Evolutionary conservation across 768 basidiomycete genomes (phyloP).

Genomic region (Leccinellum albellum): DNA sequence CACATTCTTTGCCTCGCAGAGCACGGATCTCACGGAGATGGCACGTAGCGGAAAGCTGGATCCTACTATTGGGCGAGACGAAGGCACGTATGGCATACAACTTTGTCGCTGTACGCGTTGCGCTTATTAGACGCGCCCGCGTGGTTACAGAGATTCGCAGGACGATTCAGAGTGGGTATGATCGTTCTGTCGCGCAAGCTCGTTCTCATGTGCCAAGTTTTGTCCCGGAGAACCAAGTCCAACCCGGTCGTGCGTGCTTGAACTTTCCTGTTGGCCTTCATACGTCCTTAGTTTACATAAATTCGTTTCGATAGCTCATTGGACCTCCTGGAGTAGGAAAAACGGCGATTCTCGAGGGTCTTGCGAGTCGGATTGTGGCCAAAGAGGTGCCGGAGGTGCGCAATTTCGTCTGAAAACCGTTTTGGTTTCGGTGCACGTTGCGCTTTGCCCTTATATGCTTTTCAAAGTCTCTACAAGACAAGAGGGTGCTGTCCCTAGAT

Average conservation of each 20-base stretch:
- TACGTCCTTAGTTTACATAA: background rate
- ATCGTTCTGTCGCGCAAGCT: background rate
- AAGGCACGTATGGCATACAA: conserved; percentile 42
- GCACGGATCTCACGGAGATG: conserved; percentile 79
- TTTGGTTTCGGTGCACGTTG: background rate
- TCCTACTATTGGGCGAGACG: conserved; percentile 85
- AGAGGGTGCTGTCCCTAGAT: conserved; percentile 85
- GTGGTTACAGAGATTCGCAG: conserved; percentile 68
- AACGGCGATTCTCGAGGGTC: conserved; percentile 87
- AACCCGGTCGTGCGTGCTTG: conserved; percentile 72
- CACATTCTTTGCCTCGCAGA: conserved; percentile 39
- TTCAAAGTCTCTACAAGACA: conserved; percentile 72
- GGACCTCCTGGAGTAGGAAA: conserved; percentile 91
- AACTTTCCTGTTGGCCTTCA: conserved; percentile 1
- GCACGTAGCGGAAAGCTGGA: conserved; percentile 84
- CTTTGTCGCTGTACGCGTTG: background rate
- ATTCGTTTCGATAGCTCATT: conserved; percentile 49
- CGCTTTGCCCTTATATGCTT: background rate
- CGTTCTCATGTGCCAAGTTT: conserved; percentile 41
- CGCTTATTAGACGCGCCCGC: background rate
- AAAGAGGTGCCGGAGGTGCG: conserved; percentile 88
- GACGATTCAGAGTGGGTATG: conserved; percentile 78
- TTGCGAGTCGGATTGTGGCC: conserved; percentile 81
- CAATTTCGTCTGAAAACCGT: background rate
- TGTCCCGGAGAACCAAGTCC: conserved; percentile 86